Evolutionary conservation across 148 eudicot species (phyloP).

Genomic region (Suaeda aralocaspica): DNA sequence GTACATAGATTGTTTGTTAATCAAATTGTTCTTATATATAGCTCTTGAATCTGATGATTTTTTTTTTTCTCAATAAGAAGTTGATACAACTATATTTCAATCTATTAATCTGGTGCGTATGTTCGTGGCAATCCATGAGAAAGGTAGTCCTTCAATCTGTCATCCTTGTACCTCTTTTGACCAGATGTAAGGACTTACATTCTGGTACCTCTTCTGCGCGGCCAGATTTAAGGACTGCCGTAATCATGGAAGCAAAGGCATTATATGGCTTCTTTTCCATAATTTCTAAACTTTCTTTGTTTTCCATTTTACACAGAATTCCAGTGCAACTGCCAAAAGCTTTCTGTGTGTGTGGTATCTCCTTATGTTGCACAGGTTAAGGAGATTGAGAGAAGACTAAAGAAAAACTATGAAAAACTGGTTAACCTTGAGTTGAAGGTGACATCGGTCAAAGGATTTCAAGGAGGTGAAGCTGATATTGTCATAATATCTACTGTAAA

Average conservation of each 20-base stretch:
- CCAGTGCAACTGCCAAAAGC: constrained; percentile 22
- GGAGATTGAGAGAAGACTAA: constrained; percentile 39
- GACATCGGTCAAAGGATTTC: constrained; percentile 48
- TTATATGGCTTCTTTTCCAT: not conserved
- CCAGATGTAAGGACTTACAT: no score
- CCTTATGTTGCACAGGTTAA: constrained; percentile 53
- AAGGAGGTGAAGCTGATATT: constrained; percentile 60
- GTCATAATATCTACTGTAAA: constrained; percentile 57
- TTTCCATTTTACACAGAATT: constrained; percentile 35
- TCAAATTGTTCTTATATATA: no score
- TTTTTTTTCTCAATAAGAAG: no score
- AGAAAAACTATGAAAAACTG: constrained; percentile 24
- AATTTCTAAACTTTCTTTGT: not conserved
- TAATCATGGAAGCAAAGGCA: no score
- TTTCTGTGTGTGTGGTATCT: constrained; percentile 43
- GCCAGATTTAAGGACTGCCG: not conserved
- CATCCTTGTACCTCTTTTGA: no score
- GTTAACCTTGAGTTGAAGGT: constrained; percentile 34
- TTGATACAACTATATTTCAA: no score
- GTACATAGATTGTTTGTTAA: no score
- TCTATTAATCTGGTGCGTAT: no score
- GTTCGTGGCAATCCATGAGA: no score
- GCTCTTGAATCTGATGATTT: no score
- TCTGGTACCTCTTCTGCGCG: not conserved
- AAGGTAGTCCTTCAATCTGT: not conserved